These are phyloP conservation scores for Pythium phragmitis DNA, from an alignment of 352 stramenopile species.

Conservation along the genomic window DNA sequence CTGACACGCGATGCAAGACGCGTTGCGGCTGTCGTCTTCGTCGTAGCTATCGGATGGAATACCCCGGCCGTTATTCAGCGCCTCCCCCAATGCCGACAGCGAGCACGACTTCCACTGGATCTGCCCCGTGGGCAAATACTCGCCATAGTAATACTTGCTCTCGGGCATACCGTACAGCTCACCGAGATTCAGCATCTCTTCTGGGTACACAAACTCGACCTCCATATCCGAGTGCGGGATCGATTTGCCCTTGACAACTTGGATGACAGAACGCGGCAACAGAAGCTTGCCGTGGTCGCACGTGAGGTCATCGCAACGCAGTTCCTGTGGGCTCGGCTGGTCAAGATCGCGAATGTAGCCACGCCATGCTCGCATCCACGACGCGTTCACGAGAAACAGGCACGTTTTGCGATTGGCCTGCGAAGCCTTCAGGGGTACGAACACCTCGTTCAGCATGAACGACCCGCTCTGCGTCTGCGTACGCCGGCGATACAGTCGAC, in stretches of 20 bases:
- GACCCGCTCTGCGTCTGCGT: conserved; percentile 26
- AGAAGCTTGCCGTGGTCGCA: conserved; percentile 62
- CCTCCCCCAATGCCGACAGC: conserved; percentile 37
- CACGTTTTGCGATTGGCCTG: conserved; percentile 20
- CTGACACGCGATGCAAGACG: conserved; percentile 57
- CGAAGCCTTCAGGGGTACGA: conserved; percentile 23
- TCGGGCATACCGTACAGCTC: conserved; percentile 58
- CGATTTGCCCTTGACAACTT: conserved; percentile 37
- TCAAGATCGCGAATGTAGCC: conserved; percentile 77
- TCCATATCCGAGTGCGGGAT: conserved; percentile 47
- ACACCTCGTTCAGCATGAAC: conserved; percentile 48
- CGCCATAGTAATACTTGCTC: conserved; percentile 51
- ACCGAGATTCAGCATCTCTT: conserved; percentile 57
- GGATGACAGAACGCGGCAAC: conserved; percentile 44
- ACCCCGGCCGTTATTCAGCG: conserved; percentile 10
- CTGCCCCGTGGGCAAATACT: conserved; percentile 15
- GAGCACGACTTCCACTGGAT: conserved; percentile 53
- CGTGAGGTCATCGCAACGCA: conserved; percentile 36
- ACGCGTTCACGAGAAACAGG: conserved; percentile 60
- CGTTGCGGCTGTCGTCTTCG: conserved; percentile 28
- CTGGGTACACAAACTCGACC: conserved; percentile 57
- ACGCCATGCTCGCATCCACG: conserved; percentile 64
- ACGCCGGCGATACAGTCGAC: conserved; percentile 47
- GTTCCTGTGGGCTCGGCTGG: conserved; percentile 29
- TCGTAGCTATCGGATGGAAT: conserved; percentile 31